Conservation (phyloP, 2,329 filamentous ascomycete genomes). For the Zymoseptoria tritici region DNA sequence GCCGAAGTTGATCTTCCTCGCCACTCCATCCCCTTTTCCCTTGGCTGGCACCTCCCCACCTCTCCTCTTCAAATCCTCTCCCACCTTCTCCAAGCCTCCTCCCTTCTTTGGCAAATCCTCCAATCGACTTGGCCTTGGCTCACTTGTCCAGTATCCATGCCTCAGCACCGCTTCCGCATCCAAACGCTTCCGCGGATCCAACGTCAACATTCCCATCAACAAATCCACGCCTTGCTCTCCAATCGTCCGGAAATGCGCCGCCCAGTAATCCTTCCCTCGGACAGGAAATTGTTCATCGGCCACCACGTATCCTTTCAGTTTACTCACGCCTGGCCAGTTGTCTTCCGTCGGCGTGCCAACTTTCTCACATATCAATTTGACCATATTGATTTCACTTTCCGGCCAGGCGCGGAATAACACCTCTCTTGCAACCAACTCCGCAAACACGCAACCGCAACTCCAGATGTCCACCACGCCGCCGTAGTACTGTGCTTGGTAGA, state of each 20-base stretch:
- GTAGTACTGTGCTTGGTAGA: constrained; percentile 86
- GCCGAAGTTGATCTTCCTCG: constrained; percentile 74
- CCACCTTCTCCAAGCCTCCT: constrained; percentile 67
- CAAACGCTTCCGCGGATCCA: constrained; percentile 81
- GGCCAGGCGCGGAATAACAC: constrained; percentile 67
- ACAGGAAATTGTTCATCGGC: constrained; percentile 53
- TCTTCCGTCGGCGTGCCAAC: constrained; percentile 89
- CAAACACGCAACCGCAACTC: constrained; percentile 88
- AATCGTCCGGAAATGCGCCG: constrained; percentile 68
- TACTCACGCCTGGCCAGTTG: constrained; percentile 87
- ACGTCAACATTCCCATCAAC: constrained; percentile 71
- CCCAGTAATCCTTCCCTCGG: constrained; percentile 63
- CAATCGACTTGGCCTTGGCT: constrained; percentile 75
- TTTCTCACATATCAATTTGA: constrained; percentile 73
- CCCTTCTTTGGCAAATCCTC: constrained; percentile 73
- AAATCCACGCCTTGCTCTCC: constrained; percentile 80
- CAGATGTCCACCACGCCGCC: constrained; percentile 87
- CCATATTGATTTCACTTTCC: constrained; percentile 77
- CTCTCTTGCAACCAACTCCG: constrained; percentile 74
- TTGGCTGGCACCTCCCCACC: constrained; percentile 63
- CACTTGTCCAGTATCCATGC: constrained; percentile 78
- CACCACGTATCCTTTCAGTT: constrained; percentile 72
- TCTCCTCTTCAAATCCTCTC: constrained; percentile 70
- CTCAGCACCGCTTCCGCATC: constrained; percentile 69
- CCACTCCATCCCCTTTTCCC: constrained; percentile 63